A percentile compares a stretch with the other conserved stretches of the same genome.
Conservation (phyloP, 164 flowering plant species). For the Piper betle region DNA sequence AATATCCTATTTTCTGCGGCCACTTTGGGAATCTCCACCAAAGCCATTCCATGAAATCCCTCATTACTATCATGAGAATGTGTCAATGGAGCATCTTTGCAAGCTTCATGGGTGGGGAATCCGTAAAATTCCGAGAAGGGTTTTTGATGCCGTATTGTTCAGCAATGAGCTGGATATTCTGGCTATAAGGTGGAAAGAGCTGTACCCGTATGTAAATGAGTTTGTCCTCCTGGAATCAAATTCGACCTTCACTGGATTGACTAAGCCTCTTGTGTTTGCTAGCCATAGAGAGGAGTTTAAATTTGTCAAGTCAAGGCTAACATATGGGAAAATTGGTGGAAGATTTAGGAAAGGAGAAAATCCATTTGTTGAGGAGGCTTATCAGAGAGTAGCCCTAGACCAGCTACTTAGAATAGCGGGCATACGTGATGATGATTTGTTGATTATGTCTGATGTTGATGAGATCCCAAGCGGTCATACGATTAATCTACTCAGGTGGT, state of each 20-base stretch:
- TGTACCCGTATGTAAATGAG: constrained; percentile 66
- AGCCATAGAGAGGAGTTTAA: constrained; percentile 40
- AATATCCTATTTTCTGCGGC: constrained; percentile 9
- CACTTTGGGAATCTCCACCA: too few relatives aligned
- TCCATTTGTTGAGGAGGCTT: constrained; percentile 86
- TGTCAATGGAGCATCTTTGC: too few relatives aligned
- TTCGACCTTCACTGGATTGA: constrained; percentile 74
- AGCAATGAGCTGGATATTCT: constrained; percentile 20
- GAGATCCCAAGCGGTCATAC: constrained; percentile 40
- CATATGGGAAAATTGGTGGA: constrained; percentile 71
- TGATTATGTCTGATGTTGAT: too few relatives aligned
- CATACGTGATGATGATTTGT: constrained; percentile 59
- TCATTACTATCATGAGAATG: too few relatives aligned
- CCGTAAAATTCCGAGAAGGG: constrained; percentile 74
- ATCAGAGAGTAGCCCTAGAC: constrained; percentile 33
- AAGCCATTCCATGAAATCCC: too few relatives aligned
- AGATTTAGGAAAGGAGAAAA: constrained; percentile 65
- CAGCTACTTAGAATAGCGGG: constrained; percentile 47
- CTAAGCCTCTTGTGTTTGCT: constrained; percentile 48
- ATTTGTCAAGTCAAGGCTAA: constrained; percentile 50
- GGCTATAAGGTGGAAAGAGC: constrained; percentile 67
- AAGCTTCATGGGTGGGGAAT: constrained; percentile 76
- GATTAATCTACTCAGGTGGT: constrained; percentile 77
- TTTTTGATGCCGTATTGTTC: constrained; percentile 79
- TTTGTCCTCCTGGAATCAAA: constrained; percentile 87